Percentiles rank a stretch among this genome's conserved stretches.
These are phyloP conservation scores for Geotrichum restrictum DNA, from an alignment of 1,139 yeast species.

Conservation along the genomic window DNA sequence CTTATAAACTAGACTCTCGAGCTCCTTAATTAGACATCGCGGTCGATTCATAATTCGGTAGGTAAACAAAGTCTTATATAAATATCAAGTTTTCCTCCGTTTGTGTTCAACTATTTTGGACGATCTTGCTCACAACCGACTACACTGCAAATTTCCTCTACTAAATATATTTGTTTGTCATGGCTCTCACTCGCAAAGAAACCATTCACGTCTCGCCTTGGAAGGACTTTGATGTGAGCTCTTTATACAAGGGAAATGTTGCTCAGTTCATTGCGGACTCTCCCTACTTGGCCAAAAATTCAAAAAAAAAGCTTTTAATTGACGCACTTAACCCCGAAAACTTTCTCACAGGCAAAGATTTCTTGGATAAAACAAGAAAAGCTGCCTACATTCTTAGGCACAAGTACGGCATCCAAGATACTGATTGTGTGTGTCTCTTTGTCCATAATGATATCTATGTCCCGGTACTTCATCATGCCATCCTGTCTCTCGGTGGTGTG, in stretches of 20 bases:
- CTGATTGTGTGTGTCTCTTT: slow-evolving; percentile 37
- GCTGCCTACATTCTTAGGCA: slow-evolving; percentile 29
- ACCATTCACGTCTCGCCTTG: slow-evolving; percentile 14
- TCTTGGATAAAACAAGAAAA: slow-evolving; percentile 25
- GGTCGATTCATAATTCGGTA: no score
- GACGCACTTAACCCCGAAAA: slow-evolving; percentile 31
- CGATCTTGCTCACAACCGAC: no score
- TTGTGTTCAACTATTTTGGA: no score
- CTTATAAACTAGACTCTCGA: no score
- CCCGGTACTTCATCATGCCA: slow-evolving; percentile 35
- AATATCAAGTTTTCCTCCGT: no score
- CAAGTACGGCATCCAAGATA: slow-evolving; percentile 28
- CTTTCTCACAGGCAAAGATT: slow-evolving; percentile 27
- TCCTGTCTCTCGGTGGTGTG: slow-evolving; percentile 37
- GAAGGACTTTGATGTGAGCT: slow-evolving; percentile 2
- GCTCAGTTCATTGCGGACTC: slow-evolving; percentile 28
- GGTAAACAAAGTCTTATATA: no score
- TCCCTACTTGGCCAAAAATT: slow-evolving; percentile 21
- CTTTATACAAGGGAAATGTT: slow-evolving; percentile 25
- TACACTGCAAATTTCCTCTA: no score
- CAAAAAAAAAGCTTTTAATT: slow-evolving; percentile 25
- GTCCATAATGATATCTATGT: slow-evolving; percentile 34
- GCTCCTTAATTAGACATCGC: no score
- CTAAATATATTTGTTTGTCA: no score
- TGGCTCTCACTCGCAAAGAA: slow-evolving; percentile 4